These are phyloP conservation scores for Teunomyces gatunensis DNA, from an alignment of 805 yeast species.

Conservation along the genomic window DNA sequence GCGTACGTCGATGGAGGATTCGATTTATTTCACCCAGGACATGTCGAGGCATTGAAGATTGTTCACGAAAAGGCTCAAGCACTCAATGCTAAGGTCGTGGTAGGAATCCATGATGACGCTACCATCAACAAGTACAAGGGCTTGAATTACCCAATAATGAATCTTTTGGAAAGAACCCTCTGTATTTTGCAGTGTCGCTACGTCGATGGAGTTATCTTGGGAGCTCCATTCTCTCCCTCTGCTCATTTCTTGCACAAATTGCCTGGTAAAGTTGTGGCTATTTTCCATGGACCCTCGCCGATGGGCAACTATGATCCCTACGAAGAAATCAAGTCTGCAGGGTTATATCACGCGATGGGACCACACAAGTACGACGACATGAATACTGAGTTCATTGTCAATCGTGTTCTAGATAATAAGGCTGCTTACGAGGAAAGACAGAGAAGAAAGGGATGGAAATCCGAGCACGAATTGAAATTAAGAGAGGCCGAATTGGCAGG, in stretches of 20 bases:
- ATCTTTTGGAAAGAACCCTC: slow-evolving; percentile 75
- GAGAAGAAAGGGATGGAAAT: slow-evolving; percentile 79
- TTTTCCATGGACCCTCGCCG: slow-evolving; percentile 61
- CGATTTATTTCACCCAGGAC: slow-evolving; percentile 93
- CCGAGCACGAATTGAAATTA: slow-evolving; percentile 41
- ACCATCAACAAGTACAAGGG: slow-evolving; percentile 58
- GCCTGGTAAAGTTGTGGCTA: slow-evolving; percentile 36
- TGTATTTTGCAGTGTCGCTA: slow-evolving; percentile 86
- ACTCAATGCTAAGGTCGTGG: slow-evolving; percentile 49
- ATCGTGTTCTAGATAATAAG: slow-evolving; percentile 67
- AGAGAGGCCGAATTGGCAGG: slow-evolving; percentile 17
- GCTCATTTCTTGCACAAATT: slow-evolving; percentile 36
- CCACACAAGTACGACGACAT: slow-evolving; percentile 62
- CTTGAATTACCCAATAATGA: slow-evolving; percentile 79
- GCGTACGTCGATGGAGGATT: slow-evolving; percentile 79
- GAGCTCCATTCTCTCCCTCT: slow-evolving; percentile 59
- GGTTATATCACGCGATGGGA: slow-evolving; percentile 42
- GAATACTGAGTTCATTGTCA: slow-evolving; percentile 67
- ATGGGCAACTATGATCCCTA: slow-evolving; percentile 35
- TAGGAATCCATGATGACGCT: slow-evolving; percentile 64
- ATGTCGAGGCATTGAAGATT: slow-evolving; percentile 65
- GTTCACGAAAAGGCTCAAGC: slow-evolving; percentile 40
- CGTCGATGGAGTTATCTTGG: slow-evolving; percentile 75
- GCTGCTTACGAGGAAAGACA: slow-evolving; percentile 83
- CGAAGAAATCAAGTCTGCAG: slow-evolving; percentile 26